Evolutionary conservation across 345 rosid species (phyloP).

Genomic region (Brassica rapa): DNA sequence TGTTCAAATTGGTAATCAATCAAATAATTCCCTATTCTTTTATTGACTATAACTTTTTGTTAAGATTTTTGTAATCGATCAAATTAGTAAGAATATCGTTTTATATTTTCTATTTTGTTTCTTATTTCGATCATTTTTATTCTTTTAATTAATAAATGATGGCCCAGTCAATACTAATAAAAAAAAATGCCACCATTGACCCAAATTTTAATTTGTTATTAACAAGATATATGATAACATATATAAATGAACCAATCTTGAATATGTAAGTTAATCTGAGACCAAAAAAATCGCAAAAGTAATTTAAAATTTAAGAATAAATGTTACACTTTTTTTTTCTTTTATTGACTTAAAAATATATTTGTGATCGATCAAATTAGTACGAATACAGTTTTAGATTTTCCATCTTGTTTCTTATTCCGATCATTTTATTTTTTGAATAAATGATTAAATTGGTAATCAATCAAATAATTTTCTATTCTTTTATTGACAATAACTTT

Average conservation of each 20-base stretch:
- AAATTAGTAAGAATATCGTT: not conserved
- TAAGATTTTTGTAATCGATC: not conserved
- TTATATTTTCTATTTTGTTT: not conserved
- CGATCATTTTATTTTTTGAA: not conserved
- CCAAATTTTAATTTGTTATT: not conserved
- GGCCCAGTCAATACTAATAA: not conserved
- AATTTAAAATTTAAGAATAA: not conserved
- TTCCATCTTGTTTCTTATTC: not conserved
- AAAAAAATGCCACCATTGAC: not conserved
- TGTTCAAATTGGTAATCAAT: not conserved
- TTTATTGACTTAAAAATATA: not conserved
- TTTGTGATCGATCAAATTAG: not conserved
- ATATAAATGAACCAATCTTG: not conserved
- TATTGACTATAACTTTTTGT: not conserved
- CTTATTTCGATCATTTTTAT: not conserved
- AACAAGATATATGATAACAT: not conserved
- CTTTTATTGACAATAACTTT: not conserved
- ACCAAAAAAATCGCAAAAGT: not conserved
- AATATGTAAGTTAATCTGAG: not conserved
- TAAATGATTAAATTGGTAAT: not conserved
- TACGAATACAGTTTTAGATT: not conserved
- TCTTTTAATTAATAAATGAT: not conserved
- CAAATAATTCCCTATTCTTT: not conserved
- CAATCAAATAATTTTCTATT: not conserved
- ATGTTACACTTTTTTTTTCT: not conserved